Evolutionary conservation across 148 eudicot species (phyloP).

Genomic region (Arbutus unedo): DNA sequence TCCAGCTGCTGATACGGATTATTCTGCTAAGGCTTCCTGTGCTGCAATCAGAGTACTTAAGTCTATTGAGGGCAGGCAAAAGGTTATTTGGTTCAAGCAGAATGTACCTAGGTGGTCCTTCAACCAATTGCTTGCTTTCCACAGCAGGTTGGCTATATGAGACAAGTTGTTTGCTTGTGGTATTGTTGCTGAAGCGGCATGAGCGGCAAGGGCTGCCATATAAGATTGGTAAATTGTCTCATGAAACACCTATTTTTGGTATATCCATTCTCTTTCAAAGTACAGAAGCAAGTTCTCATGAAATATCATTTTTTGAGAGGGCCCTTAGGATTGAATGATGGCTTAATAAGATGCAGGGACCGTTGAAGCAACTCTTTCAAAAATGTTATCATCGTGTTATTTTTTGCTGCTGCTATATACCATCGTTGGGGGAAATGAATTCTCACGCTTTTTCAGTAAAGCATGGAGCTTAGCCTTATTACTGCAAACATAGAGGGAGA

Average conservation of each 20-base stretch:
- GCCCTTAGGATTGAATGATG: too few species aligned
- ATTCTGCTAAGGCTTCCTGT: background rate
- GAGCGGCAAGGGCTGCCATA: background rate
- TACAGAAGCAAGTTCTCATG: too few species aligned
- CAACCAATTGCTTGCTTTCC: background rate
- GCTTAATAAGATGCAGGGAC: too few species aligned
- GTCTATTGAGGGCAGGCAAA: background rate
- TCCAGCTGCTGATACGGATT: background rate
- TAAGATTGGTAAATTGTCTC: background rate
- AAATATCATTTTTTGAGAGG: too few species aligned
- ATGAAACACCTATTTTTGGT: background rate
- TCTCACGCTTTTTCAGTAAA: too few species aligned
- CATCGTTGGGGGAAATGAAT: too few species aligned
- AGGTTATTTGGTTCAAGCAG: background rate
- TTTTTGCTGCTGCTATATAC: too few species aligned
- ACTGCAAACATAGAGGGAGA: too few species aligned
- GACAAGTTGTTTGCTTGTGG: background rate
- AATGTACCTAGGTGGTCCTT: background rate
- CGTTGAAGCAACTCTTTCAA: too few species aligned
- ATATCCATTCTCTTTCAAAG: too few species aligned
- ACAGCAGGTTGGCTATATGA: background rate
- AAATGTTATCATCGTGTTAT: too few species aligned
- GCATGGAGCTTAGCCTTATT: too few species aligned
- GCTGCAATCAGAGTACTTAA: background rate
- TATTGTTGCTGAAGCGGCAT: background rate